A percentile compares a stretch with the other conserved stretches of the same genome.
Evolutionary conservation across 164 flowering plant genomes (phyloP).

Genomic region (Chimonanthus praecox): DNA sequence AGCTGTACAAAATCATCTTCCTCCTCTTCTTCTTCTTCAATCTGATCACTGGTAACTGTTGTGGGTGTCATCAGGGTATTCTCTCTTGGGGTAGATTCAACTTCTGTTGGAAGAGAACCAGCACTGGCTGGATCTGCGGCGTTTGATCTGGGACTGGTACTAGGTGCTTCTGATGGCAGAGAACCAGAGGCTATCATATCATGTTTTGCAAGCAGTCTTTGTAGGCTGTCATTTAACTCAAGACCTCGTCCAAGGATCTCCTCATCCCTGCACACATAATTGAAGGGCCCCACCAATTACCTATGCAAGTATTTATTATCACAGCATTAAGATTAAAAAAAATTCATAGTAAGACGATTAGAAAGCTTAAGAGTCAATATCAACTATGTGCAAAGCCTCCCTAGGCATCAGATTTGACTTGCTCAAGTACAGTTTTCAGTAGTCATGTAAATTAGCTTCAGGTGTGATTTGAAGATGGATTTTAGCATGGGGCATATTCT

Average conservation of each 20-base stretch:
- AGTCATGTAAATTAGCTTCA: too few species aligned
- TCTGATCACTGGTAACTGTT: slow-evolving; percentile 20
- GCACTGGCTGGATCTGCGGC: slow-evolving; percentile 9
- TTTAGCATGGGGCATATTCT: too few species aligned
- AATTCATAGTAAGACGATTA: too few species aligned
- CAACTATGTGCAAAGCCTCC: too few species aligned
- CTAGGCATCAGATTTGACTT: too few species aligned
- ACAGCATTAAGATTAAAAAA: too few species aligned
- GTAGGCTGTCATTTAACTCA: slow-evolving; percentile 70
- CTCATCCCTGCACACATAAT: slow-evolving; percentile 58
- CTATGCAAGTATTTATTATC: too few species aligned
- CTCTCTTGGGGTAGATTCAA: slow-evolving; percentile 24
- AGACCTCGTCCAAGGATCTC: slow-evolving; percentile 81
- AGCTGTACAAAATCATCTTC: slow-evolving; percentile 87
- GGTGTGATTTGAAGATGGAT: too few species aligned
- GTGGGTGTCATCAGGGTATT: slow-evolving; percentile 11
- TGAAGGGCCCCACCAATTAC: background rate
- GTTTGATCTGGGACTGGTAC: slow-evolving; percentile 23
- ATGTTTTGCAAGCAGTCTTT: slow-evolving; percentile 68
- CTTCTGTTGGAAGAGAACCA: slow-evolving; percentile 22
- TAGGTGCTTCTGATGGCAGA: slow-evolving; percentile 31
- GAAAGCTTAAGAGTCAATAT: too few species aligned
- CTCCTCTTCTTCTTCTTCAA: slow-evolving; percentile 68
- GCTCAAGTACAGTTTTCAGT: too few species aligned
- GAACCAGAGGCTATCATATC: slow-evolving; percentile 84